A percentile compares a stretch with the other conserved stretches of the same genome.
These are phyloP conservation scores for Cicer arietinum DNA, from an alignment of 306 rosid species.

Conservation along the genomic window DNA sequence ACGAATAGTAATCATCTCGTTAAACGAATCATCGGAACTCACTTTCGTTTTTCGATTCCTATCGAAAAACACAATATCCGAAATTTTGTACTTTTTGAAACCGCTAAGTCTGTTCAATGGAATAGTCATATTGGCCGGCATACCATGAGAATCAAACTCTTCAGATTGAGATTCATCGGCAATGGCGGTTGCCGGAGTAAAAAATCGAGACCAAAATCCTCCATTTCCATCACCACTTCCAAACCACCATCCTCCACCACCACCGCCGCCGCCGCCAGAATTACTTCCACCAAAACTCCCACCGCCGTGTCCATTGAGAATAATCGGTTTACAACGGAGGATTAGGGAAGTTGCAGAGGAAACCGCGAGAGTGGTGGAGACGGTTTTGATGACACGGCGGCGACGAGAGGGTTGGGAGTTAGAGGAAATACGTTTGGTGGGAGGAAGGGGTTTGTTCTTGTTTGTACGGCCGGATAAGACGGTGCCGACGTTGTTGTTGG, in stretches of 20 bases:
- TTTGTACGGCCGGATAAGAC: constrained; percentile 40
- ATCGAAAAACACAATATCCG: constrained; percentile 81
- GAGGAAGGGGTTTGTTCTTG: constrained; percentile 36
- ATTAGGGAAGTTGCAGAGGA: constrained; percentile 69
- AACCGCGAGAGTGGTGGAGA: constrained; percentile 60
- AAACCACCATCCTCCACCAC: constrained; percentile 52
- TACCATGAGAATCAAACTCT: constrained; percentile 89
- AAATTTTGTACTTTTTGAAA: constrained; percentile 82
- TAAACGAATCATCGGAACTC: constrained; percentile 84
- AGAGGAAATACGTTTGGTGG: constrained; percentile 43
- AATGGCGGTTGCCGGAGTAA: constrained; percentile 56
- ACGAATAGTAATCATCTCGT: constrained; percentile 84
- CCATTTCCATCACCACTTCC: constrained; percentile 48
- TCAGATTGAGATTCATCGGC: constrained; percentile 73
- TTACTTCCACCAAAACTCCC: constrained; percentile 36
- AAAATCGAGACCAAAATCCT: constrained; percentile 66
- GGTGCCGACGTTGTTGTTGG: constrained; percentile 56
- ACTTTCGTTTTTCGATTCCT: constrained; percentile 57
- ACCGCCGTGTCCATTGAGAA: constrained; percentile 18
- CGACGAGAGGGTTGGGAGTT: constrained; percentile 39
- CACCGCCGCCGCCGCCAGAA: constrained; percentile 35
- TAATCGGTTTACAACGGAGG: constrained; percentile 42
- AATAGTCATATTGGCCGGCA: constrained; percentile 83
- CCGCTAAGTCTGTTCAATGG: constrained; percentile 85
- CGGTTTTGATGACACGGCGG: constrained; percentile 47